A percentile compares a stretch with the other conserved stretches of the same genome.
These are phyloP conservation scores for Tribonema minus DNA, from an alignment of 108 stramenopile species.

Conservation along the genomic window DNA sequence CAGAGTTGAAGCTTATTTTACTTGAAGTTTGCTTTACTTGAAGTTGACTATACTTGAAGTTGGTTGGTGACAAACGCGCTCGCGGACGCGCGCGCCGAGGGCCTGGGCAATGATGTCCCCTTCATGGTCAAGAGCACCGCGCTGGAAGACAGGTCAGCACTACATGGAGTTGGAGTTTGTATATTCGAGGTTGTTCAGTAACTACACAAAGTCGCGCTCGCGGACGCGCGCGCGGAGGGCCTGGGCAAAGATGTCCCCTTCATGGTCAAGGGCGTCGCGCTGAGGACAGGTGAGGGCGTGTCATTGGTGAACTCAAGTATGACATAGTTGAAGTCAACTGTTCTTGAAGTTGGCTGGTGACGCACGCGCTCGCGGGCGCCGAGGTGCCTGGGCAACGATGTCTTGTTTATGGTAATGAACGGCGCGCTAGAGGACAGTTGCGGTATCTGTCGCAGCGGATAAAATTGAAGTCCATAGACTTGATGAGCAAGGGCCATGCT, in stretches of 20 bases:
- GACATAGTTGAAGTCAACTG: too few relatives aligned
- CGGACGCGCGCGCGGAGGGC: slow-evolving; percentile 21
- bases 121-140: slow-evolving; percentile 36
- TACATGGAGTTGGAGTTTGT: too few relatives aligned
- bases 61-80: slow-evolving; percentile 14
- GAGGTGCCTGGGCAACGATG: slow-evolving; percentile 10
- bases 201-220: slow-evolving; percentile 13
- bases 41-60: too few relatives aligned
- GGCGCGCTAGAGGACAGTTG: slow-evolving; percentile 26
- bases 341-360: too few relatives aligned
- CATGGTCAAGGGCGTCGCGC: slow-evolving; percentile 34
- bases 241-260: slow-evolving; percentile 16
- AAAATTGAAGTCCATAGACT: too few relatives aligned
- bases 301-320: too few relatives aligned
- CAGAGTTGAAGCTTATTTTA: too few relatives aligned
- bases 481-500: too few relatives aligned
- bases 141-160: slow-evolving; percentile 31
- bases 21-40: too few relatives aligned
- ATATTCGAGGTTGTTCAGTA: too few relatives aligned
- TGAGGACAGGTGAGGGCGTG: slow-evolving; percentile 38
- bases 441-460: too few relatives aligned
- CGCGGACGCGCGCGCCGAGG: slow-evolving; percentile 22
- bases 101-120: slow-evolving; percentile 8
- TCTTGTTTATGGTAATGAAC: slow-evolving; percentile 21
- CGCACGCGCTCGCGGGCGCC: slow-evolving; percentile 18